phyloP scores from a whole-genome alignment of 176 grass and related monocot species.

The Ensete glaucum region DNA sequence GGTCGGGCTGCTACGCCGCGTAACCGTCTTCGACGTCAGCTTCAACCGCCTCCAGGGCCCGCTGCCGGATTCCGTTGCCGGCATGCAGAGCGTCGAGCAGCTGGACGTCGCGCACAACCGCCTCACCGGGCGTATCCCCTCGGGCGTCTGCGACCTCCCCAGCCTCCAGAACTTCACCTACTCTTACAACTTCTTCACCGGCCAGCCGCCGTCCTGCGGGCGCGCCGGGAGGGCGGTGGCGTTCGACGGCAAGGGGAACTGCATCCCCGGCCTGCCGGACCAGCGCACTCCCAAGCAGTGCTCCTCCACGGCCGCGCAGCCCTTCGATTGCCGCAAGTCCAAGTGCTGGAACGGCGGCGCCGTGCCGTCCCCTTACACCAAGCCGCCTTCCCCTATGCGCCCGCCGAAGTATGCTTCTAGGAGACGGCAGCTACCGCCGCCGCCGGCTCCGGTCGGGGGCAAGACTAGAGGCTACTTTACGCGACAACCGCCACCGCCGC shows the following conservation, averaged over 20 bases:
- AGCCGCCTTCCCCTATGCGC: not conserved
- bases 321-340: conserved; percentile 11
- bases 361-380: not conserved
- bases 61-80: conserved; percentile 6
- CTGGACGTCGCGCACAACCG: conserved; percentile 18
- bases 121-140: conserved; percentile 12
- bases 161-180: conserved; percentile 21
- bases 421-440: not conserved
- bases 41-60: conserved; percentile 20
- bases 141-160: conserved; percentile 16
- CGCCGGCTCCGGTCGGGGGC: not conserved
- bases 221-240: not conserved
- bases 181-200: conserved; percentile 20
- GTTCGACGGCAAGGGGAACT: conserved; percentile 3
- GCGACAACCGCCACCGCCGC: not conserved
- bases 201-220: conserved; percentile 7
- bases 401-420: not conserved
- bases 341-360: conserved; percentile 1
- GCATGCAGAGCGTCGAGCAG: conserved; percentile 11
- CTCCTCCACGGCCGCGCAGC: conserved; percentile 6
- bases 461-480: not conserved
- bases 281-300: conserved; percentile 19
- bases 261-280: conserved; percentile 3
- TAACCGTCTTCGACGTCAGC: conserved; percentile 22
- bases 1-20: conserved; percentile 11